Percentiles rank a stretch among this genome's conserved stretches.
Conservation (phyloP, 2,329 filamentous ascomycete species). For the Chalara sp. region DNA sequence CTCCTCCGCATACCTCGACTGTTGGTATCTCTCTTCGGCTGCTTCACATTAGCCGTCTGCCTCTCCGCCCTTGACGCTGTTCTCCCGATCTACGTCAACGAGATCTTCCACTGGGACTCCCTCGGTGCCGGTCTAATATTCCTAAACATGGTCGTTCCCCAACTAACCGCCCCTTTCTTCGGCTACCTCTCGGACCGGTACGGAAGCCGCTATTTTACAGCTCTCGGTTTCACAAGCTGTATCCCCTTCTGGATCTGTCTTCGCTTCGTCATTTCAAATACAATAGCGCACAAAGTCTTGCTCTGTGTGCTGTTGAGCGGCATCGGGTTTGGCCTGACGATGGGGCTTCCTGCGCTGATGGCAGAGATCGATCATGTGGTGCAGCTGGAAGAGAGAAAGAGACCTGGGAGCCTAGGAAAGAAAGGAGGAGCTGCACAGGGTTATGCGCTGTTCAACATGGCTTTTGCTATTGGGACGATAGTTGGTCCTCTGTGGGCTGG, state of each 20-base stretch:
- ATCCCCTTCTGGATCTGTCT: constrained; percentile 55
- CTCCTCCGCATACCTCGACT: constrained; percentile 34
- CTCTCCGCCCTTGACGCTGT: constrained; percentile 49
- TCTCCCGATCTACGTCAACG: constrained; percentile 45
- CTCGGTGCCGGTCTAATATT: constrained; percentile 51
- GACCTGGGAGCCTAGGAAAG: constrained; percentile 18
- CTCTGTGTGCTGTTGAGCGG: constrained; percentile 56
- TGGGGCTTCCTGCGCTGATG: constrained; percentile 60
- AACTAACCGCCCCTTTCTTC: constrained; percentile 50
- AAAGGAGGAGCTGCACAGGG: constrained; percentile 48
- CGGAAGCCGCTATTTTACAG: constrained; percentile 54
- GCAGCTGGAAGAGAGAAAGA: constrained; percentile 41
- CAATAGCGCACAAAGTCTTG: constrained; percentile 53
- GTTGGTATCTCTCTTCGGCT: constrained; percentile 31
- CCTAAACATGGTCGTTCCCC: constrained; percentile 49
- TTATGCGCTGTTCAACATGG: constrained; percentile 48
- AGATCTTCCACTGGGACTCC: constrained; percentile 46
- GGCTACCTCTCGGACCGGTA: constrained; percentile 42
- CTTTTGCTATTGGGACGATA: constrained; percentile 44
- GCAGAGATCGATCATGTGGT: constrained; percentile 56
- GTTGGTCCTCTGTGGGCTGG: constrained; percentile 48
- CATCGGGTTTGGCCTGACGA: constrained; percentile 48
- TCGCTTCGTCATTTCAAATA: constrained; percentile 53
- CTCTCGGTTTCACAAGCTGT: constrained; percentile 48
- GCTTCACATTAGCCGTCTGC: constrained; percentile 38